Base-by-base conservation (phyloP, 306 rosid species). In the Vigna mungo region DNA sequence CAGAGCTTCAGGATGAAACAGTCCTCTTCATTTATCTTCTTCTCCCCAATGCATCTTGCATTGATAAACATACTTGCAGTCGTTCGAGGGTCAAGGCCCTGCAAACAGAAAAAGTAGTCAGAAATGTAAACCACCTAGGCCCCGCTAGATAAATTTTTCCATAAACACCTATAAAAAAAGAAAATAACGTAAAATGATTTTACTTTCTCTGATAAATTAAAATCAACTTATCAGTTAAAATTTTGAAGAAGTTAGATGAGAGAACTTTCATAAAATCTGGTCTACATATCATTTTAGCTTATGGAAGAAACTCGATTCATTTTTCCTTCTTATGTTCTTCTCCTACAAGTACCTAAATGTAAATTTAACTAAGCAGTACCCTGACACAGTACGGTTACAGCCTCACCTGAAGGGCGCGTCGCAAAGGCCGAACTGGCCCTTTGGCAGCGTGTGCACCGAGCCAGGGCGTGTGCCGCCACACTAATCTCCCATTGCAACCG, bases 391-490 rank as follows among this genome's bases (percentile, higher is more conserved):
- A 64, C 48, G 37, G 32, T 36, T 5, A 20, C 34, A 41, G 13
- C 36, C 21, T 85, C 55, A 92, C 97, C 96, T 96, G 99, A 76
- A 96, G 93, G 7, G 99, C 98, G 3, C 99, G 93, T 32, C 99
- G 89, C 76, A 96, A 78, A 51, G 99, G 98, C 87, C 99, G 77
- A 71, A 96, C 98, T 0, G 99, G 99, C 41, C 99, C 99, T 84
- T 96, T 96, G 0, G 99, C 98, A 1, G 99, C 97, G 49, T 96
- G 99, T 2, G 99, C 96, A 64, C 99, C 99, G 2, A 92, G 94
- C 99, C 99, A 96, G 14, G 99, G 99, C 0, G 99, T 96, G 89
- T 96, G 99, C 70, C 99, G 86, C 99, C 99, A 96, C 16, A 96
- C 99, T 15, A 96, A 91, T 76, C 90, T 84, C 55, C 99, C 98